Base-by-base conservation (phyloP, 306 rosid genomes). In the Coriaria nepalensis region DNA sequence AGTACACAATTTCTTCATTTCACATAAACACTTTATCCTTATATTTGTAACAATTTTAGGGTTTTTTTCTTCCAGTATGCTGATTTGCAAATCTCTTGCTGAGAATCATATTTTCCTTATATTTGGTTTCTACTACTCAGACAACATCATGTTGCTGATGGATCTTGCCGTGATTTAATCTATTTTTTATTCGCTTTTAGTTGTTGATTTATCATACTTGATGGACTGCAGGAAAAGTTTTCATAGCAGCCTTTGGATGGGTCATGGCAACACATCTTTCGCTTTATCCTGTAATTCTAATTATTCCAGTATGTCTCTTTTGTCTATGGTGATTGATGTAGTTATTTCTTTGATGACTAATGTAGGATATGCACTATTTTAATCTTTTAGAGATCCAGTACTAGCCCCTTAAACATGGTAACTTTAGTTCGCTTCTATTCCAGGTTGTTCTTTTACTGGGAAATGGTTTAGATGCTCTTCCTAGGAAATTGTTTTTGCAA, bases 171-270 rank as follows among this genome's bases (percentile, higher is more conserved):
- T n/a, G 15, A 14, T 45, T 45, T 5, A 38, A 15, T 45, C 13
- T 11, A 5, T 9, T 36, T 47, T 52, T 29, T 29, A 46, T 60
- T 71, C n/a, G 47, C 59, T 64, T 50, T 55, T 39, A 37, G 40
- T 45, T 49, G 52, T 64, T 29, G 4, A 10, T 61, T 57, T 65
- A 35, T 61, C 53, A 47, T 56, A 43, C 40, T 73, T 65, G 66
- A 56, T 69, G 71, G 56, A 41, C 47, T 60, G 63, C 66, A 85
- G 98, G 94, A 64, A 52, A 62, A 52, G 79, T 77, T 60, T 74
- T 82, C 2, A 52, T 85, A 73, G 95, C 95, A 10, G 98, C 98
- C 63, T 85, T 85, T 71, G 95, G 98, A 48, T 90, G 86, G 95
- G 92, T 90, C 72, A 65, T 79, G 82, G 95, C 98, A 39, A 72